phyloP scores from a whole-genome alignment of 129 eudicot genomes.

The Centrapalus pauciflorus region DNA sequence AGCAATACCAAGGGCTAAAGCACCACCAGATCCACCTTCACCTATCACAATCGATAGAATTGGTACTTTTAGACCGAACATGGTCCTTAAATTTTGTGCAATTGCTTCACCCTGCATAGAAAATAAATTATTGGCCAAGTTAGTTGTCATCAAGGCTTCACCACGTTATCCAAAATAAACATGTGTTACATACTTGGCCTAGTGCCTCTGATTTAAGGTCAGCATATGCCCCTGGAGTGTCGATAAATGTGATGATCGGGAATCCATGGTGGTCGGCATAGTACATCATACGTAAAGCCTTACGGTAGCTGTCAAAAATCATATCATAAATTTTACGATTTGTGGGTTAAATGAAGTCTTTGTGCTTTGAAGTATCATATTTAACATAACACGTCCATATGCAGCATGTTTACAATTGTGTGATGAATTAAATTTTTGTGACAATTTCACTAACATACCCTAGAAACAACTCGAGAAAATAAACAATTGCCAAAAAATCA shows the following conservation, averaged over 20 bases:
- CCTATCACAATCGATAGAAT: slow-evolving; percentile 78
- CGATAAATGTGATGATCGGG: slow-evolving; percentile 85
- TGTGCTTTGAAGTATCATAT: not conserved
- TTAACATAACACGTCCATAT: no score
- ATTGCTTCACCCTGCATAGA: slow-evolving; percentile 84
- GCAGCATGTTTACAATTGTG: no score
- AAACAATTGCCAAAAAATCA: no score
- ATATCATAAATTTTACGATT: not conserved
- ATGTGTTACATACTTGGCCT: slow-evolving; percentile 64
- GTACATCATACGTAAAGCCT: slow-evolving; percentile 84
- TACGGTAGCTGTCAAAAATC: slow-evolving; percentile 53
- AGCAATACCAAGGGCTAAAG: slow-evolving; percentile 80
- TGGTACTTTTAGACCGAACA: slow-evolving; percentile 91
- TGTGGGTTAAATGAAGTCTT: not conserved
- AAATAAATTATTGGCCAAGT: not conserved
- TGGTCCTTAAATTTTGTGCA: slow-evolving; percentile 73
- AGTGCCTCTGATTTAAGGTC: slow-evolving; percentile 79
- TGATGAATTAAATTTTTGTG: no score
- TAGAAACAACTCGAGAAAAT: no score
- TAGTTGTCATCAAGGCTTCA: not conserved
- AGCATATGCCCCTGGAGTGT: slow-evolving; percentile 97
- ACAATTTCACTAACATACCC: no score
- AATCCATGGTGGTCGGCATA: slow-evolving; percentile 98
- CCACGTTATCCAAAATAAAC: not conserved
- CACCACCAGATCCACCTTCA: slow-evolving; percentile 96